phyloP scores from a whole-genome alignment of 148 eudicot genomes.

The Chenopodium berlandieri region DNA sequence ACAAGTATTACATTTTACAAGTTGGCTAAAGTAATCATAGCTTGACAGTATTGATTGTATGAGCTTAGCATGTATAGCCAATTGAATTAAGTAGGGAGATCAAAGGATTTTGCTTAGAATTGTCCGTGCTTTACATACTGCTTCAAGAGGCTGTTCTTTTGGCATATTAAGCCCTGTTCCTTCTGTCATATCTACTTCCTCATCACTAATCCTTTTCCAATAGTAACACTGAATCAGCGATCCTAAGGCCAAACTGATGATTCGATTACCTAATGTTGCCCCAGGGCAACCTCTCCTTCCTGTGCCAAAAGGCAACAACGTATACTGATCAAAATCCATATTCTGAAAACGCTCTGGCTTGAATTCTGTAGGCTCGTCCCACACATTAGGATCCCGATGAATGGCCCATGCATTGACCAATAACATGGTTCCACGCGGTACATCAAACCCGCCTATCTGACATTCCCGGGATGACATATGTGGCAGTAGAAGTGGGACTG shows the following conservation, averaged over 20 bases:
- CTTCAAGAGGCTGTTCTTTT: constrained; percentile 25
- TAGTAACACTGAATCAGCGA: constrained; percentile 32
- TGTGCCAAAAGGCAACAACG: constrained; percentile 24
- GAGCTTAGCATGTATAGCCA: too few species aligned
- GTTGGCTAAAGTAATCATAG: neutral
- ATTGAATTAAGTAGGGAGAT: neutral
- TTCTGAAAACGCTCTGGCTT: constrained; percentile 27
- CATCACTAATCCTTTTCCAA: constrained; percentile 23
- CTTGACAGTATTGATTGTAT: neutral
- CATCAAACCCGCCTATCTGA: constrained; percentile 21
- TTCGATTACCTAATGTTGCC: constrained; percentile 23
- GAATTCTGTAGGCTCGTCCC: constrained; percentile 26
- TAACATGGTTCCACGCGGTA: constrained; percentile 24
- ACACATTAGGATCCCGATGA: constrained; percentile 28
- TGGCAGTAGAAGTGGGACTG: constrained; percentile 28
- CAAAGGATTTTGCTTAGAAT: constrained; percentile 7
- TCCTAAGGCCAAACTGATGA: constrained; percentile 30
- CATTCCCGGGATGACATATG: constrained; percentile 30
- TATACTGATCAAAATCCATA: constrained; percentile 14
- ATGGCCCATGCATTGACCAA: constrained; percentile 30
- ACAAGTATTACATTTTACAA: too few species aligned
- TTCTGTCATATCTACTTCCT: constrained; percentile 25
- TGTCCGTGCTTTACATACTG: constrained; percentile 22
- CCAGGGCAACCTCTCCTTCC: constrained; percentile 34
- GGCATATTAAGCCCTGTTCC: constrained; percentile 31